These are phyloP conservation scores for Trichoderma brevicompactum DNA, from an alignment of 2,329 filamentous ascomycete species.

Conservation along the genomic window DNA sequence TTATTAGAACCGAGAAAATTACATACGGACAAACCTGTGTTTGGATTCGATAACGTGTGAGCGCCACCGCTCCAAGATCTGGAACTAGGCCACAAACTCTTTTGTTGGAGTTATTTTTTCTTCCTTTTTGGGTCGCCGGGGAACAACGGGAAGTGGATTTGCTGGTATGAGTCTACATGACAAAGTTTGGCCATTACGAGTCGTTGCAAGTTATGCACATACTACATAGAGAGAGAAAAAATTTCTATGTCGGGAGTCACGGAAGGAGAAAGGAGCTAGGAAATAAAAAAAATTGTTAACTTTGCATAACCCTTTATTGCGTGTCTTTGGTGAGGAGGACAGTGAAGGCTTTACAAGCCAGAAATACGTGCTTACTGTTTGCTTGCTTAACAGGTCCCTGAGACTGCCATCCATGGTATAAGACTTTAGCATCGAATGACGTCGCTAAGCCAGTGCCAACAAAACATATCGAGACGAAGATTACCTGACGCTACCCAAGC, in stretches of 20 bases:
- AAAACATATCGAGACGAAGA: too few relatives aligned
- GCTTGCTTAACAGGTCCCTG: too few relatives aligned
- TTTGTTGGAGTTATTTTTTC: constrained; percentile 20
- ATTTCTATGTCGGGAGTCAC: constrained; percentile 10
- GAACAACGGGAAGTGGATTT: constrained; percentile 20
- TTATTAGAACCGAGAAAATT: constrained; percentile 62
- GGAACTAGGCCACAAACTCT: constrained; percentile 17
- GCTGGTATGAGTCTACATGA: constrained; percentile 19
- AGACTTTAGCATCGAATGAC: too few relatives aligned
- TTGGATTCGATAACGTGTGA: constrained; percentile 27
- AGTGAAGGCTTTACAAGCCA: not conserved
- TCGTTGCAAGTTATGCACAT: constrained; percentile 25
- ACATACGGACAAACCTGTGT: not conserved
- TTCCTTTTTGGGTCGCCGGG: constrained; percentile 23
- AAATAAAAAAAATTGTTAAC: constrained; percentile 6
- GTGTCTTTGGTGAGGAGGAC: not conserved
- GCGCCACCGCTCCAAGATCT: constrained; percentile 24
- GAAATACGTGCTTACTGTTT: too few relatives aligned
- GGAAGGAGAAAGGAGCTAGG: constrained; percentile 11
- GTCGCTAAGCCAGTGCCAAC: too few relatives aligned
- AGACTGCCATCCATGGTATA: too few relatives aligned
- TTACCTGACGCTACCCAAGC: too few relatives aligned
- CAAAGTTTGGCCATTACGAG: constrained; percentile 20
- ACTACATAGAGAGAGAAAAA: constrained; percentile 22
- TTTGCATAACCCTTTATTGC: not conserved